Evolutionary conservation across 1,284 basidiomycete genomes (phyloP).

Genomic region (Inonotus hispidus): DNA sequence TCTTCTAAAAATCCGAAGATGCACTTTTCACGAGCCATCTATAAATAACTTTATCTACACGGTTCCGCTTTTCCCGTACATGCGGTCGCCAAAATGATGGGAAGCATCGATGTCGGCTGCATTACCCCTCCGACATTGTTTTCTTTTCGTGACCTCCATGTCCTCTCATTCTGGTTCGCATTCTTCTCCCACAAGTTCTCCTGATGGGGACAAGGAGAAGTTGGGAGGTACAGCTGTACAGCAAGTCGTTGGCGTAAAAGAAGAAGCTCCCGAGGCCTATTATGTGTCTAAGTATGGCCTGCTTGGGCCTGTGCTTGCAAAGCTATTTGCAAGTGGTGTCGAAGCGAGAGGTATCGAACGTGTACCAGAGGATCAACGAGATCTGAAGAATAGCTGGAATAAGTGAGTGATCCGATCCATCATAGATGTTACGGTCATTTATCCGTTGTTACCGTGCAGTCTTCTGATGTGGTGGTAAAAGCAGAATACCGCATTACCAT

Average conservation of each 20-base stretch:
- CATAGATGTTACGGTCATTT: neutral
- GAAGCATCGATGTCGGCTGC: neutral
- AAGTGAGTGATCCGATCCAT: constrained; percentile 30
- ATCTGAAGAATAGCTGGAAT: constrained; percentile 43
- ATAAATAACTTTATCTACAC: too few relatives aligned
- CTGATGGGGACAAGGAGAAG: constrained; percentile 8
- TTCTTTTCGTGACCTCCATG: constrained; percentile 2
- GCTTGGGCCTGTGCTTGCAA: constrained; percentile 34
- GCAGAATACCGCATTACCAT: neutral
- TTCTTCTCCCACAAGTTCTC: neutral
- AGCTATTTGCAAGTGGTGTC: constrained; percentile 39
- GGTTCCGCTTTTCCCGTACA: too few relatives aligned
- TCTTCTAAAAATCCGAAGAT: too few relatives aligned
- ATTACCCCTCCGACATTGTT: neutral
- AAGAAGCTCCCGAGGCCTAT: constrained; percentile 29
- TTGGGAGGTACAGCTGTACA: neutral
- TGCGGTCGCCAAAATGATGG: neutral
- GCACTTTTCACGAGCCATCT: too few relatives aligned
- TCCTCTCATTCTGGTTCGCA: neutral
- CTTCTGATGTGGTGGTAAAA: constrained; percentile 45
- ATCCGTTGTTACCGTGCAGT: constrained; percentile 26
- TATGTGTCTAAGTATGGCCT: constrained; percentile 34
- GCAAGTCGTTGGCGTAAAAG: constrained; percentile 3
- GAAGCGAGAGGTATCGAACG: constrained; percentile 49
- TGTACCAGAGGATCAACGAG: constrained; percentile 43